Percentiles rank a stretch among this genome's conserved stretches.
These are phyloP conservation scores for Besnoitia besnoiti DNA, from an alignment of 169 alveolate species.

Conservation along the genomic window DNA sequence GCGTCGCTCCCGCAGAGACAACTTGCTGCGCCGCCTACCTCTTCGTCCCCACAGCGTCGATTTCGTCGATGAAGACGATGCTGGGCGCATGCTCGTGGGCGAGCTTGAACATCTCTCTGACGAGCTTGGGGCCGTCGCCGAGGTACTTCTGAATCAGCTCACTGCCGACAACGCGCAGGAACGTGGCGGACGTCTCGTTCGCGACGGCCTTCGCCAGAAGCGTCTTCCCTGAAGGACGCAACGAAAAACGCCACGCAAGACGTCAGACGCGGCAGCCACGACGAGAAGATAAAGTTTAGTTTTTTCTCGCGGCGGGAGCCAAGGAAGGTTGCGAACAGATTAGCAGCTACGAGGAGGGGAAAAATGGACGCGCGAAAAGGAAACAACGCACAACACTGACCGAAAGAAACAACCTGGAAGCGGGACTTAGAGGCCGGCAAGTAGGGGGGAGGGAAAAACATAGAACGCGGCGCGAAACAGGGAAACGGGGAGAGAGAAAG, in stretches of 20 bases:
- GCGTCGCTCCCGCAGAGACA: too few species aligned
- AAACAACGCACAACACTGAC: background rate
- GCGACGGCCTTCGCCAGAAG: constrained; percentile 96
- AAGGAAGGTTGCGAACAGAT: too few species aligned
- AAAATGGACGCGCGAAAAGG: too few species aligned
- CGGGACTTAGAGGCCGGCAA: background rate
- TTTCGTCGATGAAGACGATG: constrained; percentile 99
- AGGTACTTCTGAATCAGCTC: constrained; percentile 98
- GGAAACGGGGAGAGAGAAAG: background rate
- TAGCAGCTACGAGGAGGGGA: too few species aligned
- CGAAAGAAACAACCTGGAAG: background rate
- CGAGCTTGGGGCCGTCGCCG: constrained; percentile 99
- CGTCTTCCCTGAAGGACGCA: constrained; percentile 88
- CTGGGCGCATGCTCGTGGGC: constrained; percentile 99
- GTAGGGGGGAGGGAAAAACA: background rate
- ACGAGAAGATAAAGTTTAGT: too few species aligned
- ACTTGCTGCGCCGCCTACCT: too few species aligned
- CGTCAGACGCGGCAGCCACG: too few species aligned
- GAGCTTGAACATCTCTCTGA: constrained; percentile 97
- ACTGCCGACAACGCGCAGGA: constrained; percentile 98
- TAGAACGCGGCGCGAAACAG: background rate
- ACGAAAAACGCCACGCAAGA: too few species aligned
- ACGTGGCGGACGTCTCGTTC: constrained; percentile 98
- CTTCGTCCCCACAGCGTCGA: constrained; percentile 99
- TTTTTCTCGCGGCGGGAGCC: too few species aligned